Base-by-base conservation (phyloP, 2,329 filamentous ascomycete species). In the Paramyrothecium roridum region DNA sequence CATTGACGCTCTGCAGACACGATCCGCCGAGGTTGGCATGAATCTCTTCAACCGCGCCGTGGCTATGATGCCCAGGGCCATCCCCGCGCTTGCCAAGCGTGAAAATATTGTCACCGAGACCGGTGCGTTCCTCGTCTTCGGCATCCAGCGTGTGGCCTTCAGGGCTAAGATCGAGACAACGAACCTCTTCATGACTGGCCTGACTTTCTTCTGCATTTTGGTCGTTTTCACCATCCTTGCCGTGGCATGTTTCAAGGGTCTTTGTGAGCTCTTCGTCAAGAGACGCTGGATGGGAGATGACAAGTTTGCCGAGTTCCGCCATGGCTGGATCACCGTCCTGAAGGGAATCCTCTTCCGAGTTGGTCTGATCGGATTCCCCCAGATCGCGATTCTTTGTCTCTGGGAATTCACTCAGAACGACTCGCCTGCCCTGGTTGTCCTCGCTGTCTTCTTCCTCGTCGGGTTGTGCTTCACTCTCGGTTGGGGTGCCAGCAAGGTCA, bases 341-440 rank as follows among this genome's bases (percentile, higher is more conserved):
- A 96, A 96, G 79, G 93, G 93, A 55, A 96, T 97, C 63, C 80
- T 97, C 61, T 97, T 95, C 83, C 89, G 93, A 61, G 81, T 96
- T 66, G 86, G 93, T 46, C 81, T 97, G 43, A 95, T 97, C 65
- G 92, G 92, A 59, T 96, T 92, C 76, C 91, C 93, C 20, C 90
- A 96, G 69, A 92, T 97, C 82, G 85, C 87, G 50, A 89, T 96
- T 54, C 83, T 97, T 54, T 96, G 90, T 71, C 81, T 97, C 61
- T 97, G 93, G 93, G 92, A 98, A 71, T 88, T 97, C 57, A 96
- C 92, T 4, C 81, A 87, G 65, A 82, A 84, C 59, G 93, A 98
- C 73, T 97, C 93, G 1, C 79, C 89, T 8, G 93, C 91, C 26
- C 87, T 95, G 69, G 84, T 97, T 50, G 89, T 96, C 43, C 80